A percentile compares a stretch with the other conserved stretches of the same genome.
Conservation (phyloP, 257 asterid genomes). For the Fraxinus cuspidata region DNA sequence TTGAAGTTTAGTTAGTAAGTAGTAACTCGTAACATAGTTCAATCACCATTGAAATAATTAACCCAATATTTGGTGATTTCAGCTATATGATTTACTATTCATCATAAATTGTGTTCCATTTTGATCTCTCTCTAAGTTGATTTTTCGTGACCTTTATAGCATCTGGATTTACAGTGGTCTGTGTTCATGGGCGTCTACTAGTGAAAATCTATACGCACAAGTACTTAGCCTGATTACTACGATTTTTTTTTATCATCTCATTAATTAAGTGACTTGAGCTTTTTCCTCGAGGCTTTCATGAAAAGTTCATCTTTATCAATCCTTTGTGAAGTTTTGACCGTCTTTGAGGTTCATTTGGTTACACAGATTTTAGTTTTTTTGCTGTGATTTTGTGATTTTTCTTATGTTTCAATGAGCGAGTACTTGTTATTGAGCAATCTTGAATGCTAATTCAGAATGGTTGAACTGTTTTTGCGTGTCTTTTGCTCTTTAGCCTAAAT, state of each 20-base stretch:
- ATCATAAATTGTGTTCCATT: neutral
- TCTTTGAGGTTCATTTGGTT: constrained; percentile 5
- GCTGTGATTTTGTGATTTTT: neutral
- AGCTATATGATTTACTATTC: neutral
- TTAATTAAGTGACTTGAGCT: neutral
- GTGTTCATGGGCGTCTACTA: neutral
- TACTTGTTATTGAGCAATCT: neutral
- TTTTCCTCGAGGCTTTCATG: neutral
- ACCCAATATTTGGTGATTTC: neutral
- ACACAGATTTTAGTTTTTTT: constrained; percentile 8
- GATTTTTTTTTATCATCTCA: neutral
- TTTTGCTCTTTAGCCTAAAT: neutral
- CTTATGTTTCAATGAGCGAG: neutral
- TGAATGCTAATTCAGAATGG: neutral
- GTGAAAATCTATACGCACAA: neutral
- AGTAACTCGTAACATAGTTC: too few relatives aligned
- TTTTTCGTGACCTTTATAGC: neutral
- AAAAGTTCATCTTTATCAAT: neutral
- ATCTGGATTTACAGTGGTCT: neutral
- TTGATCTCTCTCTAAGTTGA: neutral
- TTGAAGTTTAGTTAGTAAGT: too few relatives aligned
- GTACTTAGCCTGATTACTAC: neutral
- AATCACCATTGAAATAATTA: too few relatives aligned
- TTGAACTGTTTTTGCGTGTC: neutral
- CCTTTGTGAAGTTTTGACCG: neutral